These are phyloP conservation scores for Saccharomycopsis lassenensis DNA, from an alignment of 805 yeast species.

Conservation along the genomic window DNA sequence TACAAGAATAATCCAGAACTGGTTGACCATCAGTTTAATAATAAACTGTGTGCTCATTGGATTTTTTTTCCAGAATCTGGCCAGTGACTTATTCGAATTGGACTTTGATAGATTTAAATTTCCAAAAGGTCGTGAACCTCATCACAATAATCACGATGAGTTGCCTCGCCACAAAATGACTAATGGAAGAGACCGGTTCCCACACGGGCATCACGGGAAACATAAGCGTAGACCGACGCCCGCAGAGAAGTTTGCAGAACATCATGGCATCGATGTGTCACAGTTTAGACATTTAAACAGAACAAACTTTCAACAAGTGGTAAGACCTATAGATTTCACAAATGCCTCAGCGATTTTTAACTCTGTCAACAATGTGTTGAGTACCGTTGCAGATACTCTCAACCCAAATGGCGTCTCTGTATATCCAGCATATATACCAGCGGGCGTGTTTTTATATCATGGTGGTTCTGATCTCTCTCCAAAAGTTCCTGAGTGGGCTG, in stretches of 20 bases:
- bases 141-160: not conserved
- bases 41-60: no score
- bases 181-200: not conserved
- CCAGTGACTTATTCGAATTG: no score
- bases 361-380: conserved; percentile 40
- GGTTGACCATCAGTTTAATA: no score
- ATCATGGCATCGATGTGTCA: not conserved
- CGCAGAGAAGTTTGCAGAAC: not conserved
- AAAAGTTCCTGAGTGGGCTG: conserved; percentile 46
- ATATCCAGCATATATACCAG: conserved; percentile 50
- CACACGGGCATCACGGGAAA: conserved; percentile 1
- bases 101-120: no score
- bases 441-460: conserved; percentile 49
- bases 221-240: not conserved
- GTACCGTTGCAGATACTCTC: conserved; percentile 39
- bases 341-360: conserved; percentile 50
- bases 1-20: no score
- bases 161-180: not conserved
- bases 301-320: no score
- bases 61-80: no score
- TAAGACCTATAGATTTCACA: conserved; percentile 20
- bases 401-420: conserved; percentile 47
- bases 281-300: no score
- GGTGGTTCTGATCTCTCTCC: conserved; percentile 30
- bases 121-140: no score